Conservation (phyloP, 768 basidiomycete species). For the Termitomyces sp. region DNA sequence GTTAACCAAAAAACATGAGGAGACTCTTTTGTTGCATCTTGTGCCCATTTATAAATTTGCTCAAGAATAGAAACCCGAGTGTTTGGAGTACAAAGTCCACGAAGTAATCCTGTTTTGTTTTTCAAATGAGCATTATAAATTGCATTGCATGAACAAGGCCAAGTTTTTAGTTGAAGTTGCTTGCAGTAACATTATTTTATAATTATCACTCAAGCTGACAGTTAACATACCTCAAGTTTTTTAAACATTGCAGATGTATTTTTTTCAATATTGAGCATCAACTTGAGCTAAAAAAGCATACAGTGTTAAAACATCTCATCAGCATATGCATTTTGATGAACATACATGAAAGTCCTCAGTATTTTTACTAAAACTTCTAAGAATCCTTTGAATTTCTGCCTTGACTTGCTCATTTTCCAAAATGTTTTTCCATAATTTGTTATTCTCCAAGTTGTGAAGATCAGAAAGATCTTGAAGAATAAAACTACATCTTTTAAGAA, state of each 20-base stretch:
- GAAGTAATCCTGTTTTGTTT: neutral
- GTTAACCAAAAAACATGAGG: too few species aligned
- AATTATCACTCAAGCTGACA: neutral
- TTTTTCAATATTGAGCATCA: neutral
- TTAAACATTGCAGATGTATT: neutral
- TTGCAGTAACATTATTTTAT: neutral
- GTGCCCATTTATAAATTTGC: too few species aligned
- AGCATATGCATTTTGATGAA: neutral
- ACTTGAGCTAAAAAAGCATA: neutral
- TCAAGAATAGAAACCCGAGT: neutral
- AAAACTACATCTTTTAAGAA: neutral
- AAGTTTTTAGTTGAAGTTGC: neutral
- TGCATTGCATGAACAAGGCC: neutral
- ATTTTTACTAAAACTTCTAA: slow-evolving; percentile 3
- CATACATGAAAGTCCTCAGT: slow-evolving; percentile 9
- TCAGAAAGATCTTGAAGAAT: neutral
- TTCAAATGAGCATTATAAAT: neutral
- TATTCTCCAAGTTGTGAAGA: too few species aligned
- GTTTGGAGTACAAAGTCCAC: slow-evolving; percentile 4
- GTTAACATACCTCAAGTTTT: neutral
- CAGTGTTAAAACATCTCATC: neutral
- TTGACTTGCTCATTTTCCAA: slow-evolving; percentile 10
- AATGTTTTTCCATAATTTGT: neutral
- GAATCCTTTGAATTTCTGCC: neutral
- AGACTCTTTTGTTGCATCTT: too few species aligned